Conservation (phyloP, 805 yeast genomes). For the Candida methanosorbosa region DNA sequence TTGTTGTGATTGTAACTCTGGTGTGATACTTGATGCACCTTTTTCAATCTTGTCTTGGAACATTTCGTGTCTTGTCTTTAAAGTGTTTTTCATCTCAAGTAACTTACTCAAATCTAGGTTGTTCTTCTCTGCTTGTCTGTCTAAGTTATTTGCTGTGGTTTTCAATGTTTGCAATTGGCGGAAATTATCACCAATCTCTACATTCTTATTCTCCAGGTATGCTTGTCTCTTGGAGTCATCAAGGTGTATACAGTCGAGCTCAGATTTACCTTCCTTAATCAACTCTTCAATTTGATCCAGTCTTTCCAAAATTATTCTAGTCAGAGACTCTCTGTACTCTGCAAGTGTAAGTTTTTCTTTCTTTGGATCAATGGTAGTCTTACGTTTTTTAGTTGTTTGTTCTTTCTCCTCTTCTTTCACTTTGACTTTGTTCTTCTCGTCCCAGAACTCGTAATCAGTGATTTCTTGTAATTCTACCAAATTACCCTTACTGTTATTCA, state of each 20-base stretch:
- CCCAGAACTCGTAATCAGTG: conserved; percentile 10
- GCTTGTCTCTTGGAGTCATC: conserved; percentile 32
- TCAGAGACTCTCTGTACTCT: conserved; percentile 27
- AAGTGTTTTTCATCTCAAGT: conserved; percentile 7
- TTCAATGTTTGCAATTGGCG: conserved; percentile 26
- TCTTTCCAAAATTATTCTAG: conserved; percentile 27
- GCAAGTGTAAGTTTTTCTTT: conserved; percentile 6
- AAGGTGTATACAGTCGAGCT: conserved; percentile 19
- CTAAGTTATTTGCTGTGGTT: conserved; percentile 18
- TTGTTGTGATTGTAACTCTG: conserved; percentile 5
- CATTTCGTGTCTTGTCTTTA: not conserved
- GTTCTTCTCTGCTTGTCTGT: conserved; percentile 22
- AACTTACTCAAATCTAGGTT: conserved; percentile 20
- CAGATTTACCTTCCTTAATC: conserved; percentile 11
- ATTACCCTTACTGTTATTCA: not conserved
- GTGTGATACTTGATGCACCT: conserved; percentile 4
- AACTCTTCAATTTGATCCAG: conserved; percentile 20
- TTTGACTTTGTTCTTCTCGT: conserved; percentile 9
- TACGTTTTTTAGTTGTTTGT: conserved; percentile 11
- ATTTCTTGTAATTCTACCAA: conserved; percentile 6
- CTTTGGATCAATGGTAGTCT: conserved; percentile 1
- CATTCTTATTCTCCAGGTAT: conserved; percentile 29
- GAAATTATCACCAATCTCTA: conserved; percentile 31
- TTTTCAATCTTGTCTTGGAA: not conserved
- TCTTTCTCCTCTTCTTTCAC: conserved; percentile 7